These are phyloP conservation scores for Paecilomyces variotii DNA, from an alignment of 2,329 filamentous ascomycete species.

Conservation along the genomic window DNA sequence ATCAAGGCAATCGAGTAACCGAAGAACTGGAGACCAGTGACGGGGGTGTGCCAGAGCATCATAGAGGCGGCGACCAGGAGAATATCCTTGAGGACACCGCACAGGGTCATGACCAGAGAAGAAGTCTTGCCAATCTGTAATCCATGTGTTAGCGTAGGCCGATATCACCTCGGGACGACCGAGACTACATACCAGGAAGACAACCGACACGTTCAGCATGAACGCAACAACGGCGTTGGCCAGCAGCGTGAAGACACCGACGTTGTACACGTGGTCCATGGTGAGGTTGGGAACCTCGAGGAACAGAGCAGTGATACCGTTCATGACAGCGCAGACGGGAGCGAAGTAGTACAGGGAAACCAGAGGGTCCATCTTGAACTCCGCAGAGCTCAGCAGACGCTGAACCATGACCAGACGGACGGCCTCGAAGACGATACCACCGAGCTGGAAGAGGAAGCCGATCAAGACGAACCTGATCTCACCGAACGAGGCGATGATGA, in stretches of 20 bases:
- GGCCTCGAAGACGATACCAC: slow-evolving; percentile 72
- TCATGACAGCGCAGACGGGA: slow-evolving; percentile 75
- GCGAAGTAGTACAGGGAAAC: slow-evolving; percentile 88
- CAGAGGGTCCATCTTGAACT: slow-evolving; percentile 82
- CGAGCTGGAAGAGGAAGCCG: slow-evolving; percentile 62
- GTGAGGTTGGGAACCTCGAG: slow-evolving; percentile 61
- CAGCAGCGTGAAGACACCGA: slow-evolving; percentile 59
- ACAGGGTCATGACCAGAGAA: slow-evolving; percentile 75
- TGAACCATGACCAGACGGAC: slow-evolving; percentile 79
- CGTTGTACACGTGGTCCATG: slow-evolving; percentile 55
- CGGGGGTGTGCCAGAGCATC: slow-evolving; percentile 67
- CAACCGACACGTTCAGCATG: slow-evolving; percentile 71
- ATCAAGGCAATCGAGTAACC: slow-evolving; percentile 67
- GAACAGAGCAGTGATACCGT: slow-evolving; percentile 60
- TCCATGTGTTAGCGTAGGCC: slow-evolving; percentile 1
- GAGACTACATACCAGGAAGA: slow-evolving; percentile 62
- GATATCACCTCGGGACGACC: neutral
- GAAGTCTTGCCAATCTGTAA: slow-evolving; percentile 78
- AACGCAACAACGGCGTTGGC: slow-evolving; percentile 74
- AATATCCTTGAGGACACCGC: slow-evolving; percentile 81
- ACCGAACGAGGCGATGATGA: slow-evolving; percentile 87
- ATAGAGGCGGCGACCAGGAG: slow-evolving; percentile 70
- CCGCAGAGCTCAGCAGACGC: slow-evolving; percentile 65
- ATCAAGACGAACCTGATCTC: slow-evolving; percentile 78
- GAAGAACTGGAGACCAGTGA: slow-evolving; percentile 63